A percentile compares a stretch with the other conserved stretches of the same genome.
phyloP scores from a whole-genome alignment of 768 basidiomycete genomes.

The Xerocomellus chrysenteron region DNA sequence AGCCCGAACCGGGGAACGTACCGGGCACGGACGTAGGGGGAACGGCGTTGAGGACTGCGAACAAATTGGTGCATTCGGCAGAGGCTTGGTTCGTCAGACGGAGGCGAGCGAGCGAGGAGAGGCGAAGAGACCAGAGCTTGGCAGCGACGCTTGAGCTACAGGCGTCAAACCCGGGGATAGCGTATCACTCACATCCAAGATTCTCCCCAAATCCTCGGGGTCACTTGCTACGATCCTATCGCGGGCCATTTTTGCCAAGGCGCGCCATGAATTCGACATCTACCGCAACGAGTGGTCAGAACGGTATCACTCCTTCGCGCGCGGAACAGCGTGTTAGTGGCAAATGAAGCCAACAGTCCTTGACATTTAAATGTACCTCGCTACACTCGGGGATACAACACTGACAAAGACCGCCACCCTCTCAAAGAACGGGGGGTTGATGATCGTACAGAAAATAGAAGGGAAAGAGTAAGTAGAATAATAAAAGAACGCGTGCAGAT shows the following conservation, averaged over 20 bases:
- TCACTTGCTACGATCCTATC: slow-evolving; percentile 71
- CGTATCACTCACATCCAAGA: slow-evolving; percentile 59
- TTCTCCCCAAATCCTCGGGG: slow-evolving; percentile 62
- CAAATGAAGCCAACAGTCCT: not conserved
- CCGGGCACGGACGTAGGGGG: slow-evolving; percentile 50
- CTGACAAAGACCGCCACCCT: slow-evolving; percentile 13
- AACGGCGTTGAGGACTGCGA: slow-evolving; percentile 62
- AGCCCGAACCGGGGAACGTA: slow-evolving; percentile 46
- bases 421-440: slow-evolving; percentile 1
- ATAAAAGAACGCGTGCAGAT: slow-evolving; percentile 21
- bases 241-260: slow-evolving; percentile 80
- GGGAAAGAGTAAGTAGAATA: slow-evolving; percentile 13
- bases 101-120: slow-evolving; percentile 74
- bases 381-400: slow-evolving; percentile 24
- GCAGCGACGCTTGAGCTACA: not conserved
- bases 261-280: slow-evolving; percentile 90
- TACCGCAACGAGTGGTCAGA: slow-evolving; percentile 31
- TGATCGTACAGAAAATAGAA: slow-evolving; percentile 27
- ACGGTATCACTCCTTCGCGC: not conserved
- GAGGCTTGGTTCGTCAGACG: slow-evolving; percentile 86
- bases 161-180: not conserved
- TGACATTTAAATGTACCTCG: slow-evolving; percentile 22
- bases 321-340: not conserved
- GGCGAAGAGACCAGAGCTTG: slow-evolving; percentile 83
- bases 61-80: slow-evolving; percentile 80